Percentiles rank a stretch among this genome's conserved stretches.
These are phyloP conservation scores for Ophiostoma sp. DNA, from an alignment of 2,329 filamentous ascomycete species.

Conservation along the genomic window DNA sequence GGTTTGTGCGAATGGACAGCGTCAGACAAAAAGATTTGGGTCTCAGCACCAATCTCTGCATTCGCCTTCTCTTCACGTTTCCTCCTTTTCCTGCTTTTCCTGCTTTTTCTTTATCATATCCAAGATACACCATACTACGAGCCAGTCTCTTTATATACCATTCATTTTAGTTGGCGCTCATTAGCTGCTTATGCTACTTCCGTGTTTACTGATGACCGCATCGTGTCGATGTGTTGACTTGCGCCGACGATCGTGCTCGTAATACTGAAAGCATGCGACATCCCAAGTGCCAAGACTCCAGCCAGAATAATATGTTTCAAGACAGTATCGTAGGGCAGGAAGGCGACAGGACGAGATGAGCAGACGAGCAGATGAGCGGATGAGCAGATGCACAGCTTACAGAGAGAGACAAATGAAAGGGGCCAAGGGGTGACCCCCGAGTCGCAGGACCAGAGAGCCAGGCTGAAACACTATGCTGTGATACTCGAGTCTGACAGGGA, in stretches of 20 bases:
- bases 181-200: too few relatives aligned
- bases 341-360: too few relatives aligned
- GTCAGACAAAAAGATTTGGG: background rate
- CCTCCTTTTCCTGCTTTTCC: background rate
- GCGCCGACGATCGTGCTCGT: too few relatives aligned
- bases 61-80: background rate
- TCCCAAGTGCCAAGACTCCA: background rate
- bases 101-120: background rate
- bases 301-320: background rate
- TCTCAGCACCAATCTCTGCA: background rate
- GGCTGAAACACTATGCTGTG: constrained; percentile 3
- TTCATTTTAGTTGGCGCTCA: background rate
- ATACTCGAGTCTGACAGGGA: background rate
- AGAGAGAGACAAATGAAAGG: background rate
- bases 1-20: background rate
- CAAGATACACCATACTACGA: constrained; percentile 6
- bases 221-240: too few relatives aligned
- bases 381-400: background rate
- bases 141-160: background rate
- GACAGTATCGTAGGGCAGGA: background rate
- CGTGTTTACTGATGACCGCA: too few relatives aligned
- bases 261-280: background rate
- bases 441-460: background rate
- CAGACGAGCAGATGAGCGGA: background rate
- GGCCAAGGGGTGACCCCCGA: background rate